Percentiles rank a stretch among this genome's conserved stretches.
Evolutionary conservation across 2,329 filamentous ascomycete species (phyloP).

Genomic region (Atkinsonella texensis): DNA sequence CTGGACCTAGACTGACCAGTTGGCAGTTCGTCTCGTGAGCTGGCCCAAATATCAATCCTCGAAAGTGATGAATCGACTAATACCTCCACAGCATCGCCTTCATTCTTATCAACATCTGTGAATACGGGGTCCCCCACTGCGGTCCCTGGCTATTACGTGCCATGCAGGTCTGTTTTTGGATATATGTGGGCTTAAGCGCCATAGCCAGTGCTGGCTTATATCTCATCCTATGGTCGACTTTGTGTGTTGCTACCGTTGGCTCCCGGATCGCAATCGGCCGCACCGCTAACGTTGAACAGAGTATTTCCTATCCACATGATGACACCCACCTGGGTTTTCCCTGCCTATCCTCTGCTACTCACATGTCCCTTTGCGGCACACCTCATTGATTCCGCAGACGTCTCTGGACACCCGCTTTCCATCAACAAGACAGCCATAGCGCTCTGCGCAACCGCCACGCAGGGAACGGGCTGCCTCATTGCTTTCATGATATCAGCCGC

Average conservation of each 20-base stretch:
- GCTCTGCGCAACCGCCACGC: constrained; percentile 35
- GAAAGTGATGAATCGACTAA: background rate
- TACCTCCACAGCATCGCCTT: constrained; percentile 41
- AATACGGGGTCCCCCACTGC: constrained; percentile 56
- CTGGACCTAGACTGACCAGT: background rate
- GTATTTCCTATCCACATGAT: constrained; percentile 61
- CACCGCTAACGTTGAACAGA: constrained; percentile 16
- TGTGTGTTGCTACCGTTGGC: constrained; percentile 23
- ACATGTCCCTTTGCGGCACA: constrained; percentile 60
- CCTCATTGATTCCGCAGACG: constrained; percentile 33
- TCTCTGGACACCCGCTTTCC: background rate
- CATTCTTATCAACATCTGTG: constrained; percentile 64
- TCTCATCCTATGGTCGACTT: constrained; percentile 55
- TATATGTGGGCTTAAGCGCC: constrained; percentile 57
- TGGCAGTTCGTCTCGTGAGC: constrained; percentile 31
- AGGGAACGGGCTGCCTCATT: constrained; percentile 44
- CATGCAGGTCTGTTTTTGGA: constrained; percentile 63
- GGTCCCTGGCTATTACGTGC: constrained; percentile 48
- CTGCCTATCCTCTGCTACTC: constrained; percentile 69
- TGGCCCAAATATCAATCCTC: background rate
- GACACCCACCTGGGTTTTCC: constrained; percentile 84
- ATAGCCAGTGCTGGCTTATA: constrained; percentile 60
- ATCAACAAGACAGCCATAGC: constrained; percentile 33
- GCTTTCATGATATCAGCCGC: constrained; percentile 71
- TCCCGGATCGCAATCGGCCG: background rate